Conservation (phyloP, 2,329 filamentous ascomycete species). For the Pyrenophora seminiperda region DNA sequence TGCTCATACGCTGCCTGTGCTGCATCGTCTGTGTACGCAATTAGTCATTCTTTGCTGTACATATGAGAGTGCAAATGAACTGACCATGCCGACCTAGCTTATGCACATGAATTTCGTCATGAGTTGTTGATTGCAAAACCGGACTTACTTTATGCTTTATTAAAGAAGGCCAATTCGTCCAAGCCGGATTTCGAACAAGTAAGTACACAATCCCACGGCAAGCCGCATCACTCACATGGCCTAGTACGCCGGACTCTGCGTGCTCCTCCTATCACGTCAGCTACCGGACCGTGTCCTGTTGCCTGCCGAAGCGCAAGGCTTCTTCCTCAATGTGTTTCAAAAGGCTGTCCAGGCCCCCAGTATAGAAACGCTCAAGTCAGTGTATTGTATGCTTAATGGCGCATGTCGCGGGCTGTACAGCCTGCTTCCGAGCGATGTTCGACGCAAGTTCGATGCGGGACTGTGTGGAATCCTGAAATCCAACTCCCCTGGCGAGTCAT, state of each 20-base stretch:
- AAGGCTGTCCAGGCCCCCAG: conserved; percentile 30
- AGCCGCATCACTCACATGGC: conserved; percentile 1
- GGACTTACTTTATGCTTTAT: conserved; percentile 38
- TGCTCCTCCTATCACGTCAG: conserved; percentile 40
- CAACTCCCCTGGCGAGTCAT: conserved; percentile 26
- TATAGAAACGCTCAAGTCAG: conserved; percentile 31
- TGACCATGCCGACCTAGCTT: conserved; percentile 32
- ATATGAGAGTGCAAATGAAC: conserved; percentile 2
- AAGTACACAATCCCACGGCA: conserved; percentile 6
- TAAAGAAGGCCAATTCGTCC: conserved; percentile 41
- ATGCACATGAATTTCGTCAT: conserved; percentile 39
- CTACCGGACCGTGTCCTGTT: conserved; percentile 38
- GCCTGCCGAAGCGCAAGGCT: conserved; percentile 41
- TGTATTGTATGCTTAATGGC: conserved; percentile 45
- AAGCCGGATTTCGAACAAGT: conserved; percentile 40
- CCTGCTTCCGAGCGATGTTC: conserved; percentile 28
- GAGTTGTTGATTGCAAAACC: conserved; percentile 39
- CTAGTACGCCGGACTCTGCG: conserved; percentile 39
- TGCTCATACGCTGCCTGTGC: conserved; percentile 56
- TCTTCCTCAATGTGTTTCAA: conserved; percentile 44
- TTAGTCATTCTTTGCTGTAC: conserved; percentile 1
- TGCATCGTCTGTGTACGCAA: conserved; percentile 55
- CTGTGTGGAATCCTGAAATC: conserved; percentile 37
- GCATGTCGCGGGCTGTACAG: conserved; percentile 40
- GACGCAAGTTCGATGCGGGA: conserved; percentile 34